Percentiles rank a stretch among this genome's conserved stretches.
Conservation (phyloP, 306 rosid genomes). For the barrel medic (Medicago truncatula) region MtrunA17r5.0-ANR NC_053049.1:36589001-36589500, state of each 20-base stretch:
- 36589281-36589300: slow-evolving; percentile 10
- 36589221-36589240: slow-evolving; percentile 31
- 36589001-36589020: slow-evolving; percentile 25
- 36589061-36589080: slow-evolving; percentile 20
- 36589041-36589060: slow-evolving; percentile 41
- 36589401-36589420: background rate
- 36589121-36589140: slow-evolving; percentile 47
- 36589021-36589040: slow-evolving; percentile 42
- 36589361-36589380: background rate
- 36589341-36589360: background rate
- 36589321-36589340: slow-evolving; percentile 10
- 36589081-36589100: slow-evolving; percentile 71
- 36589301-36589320: background rate
- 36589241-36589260: slow-evolving; percentile 8
- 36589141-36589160: slow-evolving; percentile 51
- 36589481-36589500: too few species aligned
- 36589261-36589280: slow-evolving; percentile 13
- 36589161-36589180: slow-evolving; percentile 41
- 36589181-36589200: slow-evolving; percentile 43
- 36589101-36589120: slow-evolving; percentile 54
- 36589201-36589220: slow-evolving; percentile 37
- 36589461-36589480: too few species aligned
- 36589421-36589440: too few species aligned
- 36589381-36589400: slow-evolving; percentile 3
- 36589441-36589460: too few species aligned